Evolutionary conservation across 257 asterid species (phyloP).

Genomic region (Gynochthodes officinalis): DNA sequence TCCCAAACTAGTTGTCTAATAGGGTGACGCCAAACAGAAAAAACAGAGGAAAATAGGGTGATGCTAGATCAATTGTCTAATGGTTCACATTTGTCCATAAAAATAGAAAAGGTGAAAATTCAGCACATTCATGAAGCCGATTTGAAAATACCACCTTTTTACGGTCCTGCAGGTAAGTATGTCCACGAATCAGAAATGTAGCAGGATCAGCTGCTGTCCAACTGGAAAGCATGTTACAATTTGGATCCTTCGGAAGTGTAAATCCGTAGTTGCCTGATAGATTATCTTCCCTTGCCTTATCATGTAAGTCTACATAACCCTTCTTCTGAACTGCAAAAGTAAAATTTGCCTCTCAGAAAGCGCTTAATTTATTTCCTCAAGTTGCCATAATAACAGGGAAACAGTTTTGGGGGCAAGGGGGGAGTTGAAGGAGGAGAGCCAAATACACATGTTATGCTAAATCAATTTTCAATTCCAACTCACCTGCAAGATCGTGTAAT

Average conservation of each 20-base stretch:
- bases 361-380: not conserved
- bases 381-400: not conserved
- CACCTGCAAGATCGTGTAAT: conserved; percentile 94
- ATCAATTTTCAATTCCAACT: conserved; percentile 12
- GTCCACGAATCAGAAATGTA: conserved; percentile 84
- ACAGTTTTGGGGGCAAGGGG: not conserved
- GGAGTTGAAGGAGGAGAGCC: not conserved
- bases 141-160: conserved; percentile 55
- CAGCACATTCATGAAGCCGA: not conserved
- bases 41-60: too few species aligned
- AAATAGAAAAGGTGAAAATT: not conserved
- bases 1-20: too few species aligned
- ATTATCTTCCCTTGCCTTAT: conserved; percentile 71
- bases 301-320: conserved; percentile 88
- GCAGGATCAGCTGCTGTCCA: conserved; percentile 87
- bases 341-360: not conserved
- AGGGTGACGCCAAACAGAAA: too few species aligned
- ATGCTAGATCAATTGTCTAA: not conserved
- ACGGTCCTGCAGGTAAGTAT: conserved; percentile 83
- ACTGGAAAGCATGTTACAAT: conserved; percentile 76
- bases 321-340: conserved; percentile 76
- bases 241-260: conserved; percentile 87
- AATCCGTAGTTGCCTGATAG: conserved; percentile 70
- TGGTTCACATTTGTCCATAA: not conserved
- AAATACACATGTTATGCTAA: not conserved